Evolutionary conservation across 1,284 basidiomycete species (phyloP), one percentile per base, ranked within the genome.

Genomic region (Pseudozyma pruni): DNA sequence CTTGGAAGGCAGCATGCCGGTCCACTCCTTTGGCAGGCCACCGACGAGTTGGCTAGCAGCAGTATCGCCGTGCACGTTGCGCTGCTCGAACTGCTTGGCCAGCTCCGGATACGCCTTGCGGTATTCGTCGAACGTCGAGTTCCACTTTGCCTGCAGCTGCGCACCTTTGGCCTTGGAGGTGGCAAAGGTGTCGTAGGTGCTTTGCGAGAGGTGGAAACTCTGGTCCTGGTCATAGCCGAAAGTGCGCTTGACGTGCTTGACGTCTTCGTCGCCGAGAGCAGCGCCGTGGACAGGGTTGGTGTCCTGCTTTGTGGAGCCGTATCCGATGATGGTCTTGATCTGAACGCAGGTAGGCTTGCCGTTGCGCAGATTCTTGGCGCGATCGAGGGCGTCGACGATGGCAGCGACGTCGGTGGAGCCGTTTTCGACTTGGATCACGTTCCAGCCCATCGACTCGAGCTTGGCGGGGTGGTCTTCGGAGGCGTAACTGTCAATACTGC

Each of bases 191-290:
- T 88, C 86, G 79, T 90, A 89, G 38, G 90, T 89, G 79, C 88
- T 89, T 58, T 89, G 74, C 49, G 93, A 92, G 57, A 97, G 87
- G 68, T 88, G 85, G 85, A 95, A 97, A 46, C 86, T 87, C 84
- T 90, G 84, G 59, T 91, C 88, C 27, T 91, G 86, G 78, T 91
- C 87, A 84, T 94, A 90, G 60, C 89, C 90, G 79, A 90, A 91
- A 85, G 90, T 91, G 78, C 86, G 85, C 87, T 97, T 96, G 77
- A 96, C 85, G 68, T 89, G 84, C 60, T 85, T 86, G 55, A 94
- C 91, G 83, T 96, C 93, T 81, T 96, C 93, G 27, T 90, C 87
- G 87, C 95, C 95, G 76, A 96, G 87, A 56, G 94, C 91, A 91
- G 80, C 67, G 75, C 94, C 94, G 84, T 97, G 93, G 63, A 95